These are phyloP conservation scores for Forsythia suspensa DNA, from an alignment of 257 asterid genomes.

Conservation along the genomic window DNA sequence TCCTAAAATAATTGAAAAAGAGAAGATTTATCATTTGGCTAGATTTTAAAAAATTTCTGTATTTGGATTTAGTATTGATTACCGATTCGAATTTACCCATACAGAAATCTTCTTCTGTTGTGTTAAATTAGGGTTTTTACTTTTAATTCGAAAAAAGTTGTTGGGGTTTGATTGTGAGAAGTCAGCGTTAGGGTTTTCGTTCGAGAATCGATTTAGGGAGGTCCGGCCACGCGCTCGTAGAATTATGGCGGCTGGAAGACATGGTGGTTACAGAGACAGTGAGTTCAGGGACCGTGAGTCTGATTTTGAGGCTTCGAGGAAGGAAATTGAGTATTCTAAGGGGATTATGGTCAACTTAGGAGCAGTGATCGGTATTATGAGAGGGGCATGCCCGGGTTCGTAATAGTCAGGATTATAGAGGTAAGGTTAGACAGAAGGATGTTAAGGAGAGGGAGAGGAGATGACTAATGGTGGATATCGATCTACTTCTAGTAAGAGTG, in stretches of 20 bases:
- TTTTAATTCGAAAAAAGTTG: neutral
- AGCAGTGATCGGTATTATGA: constrained; percentile 41
- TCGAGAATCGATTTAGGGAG: constrained; percentile 1
- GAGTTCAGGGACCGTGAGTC: constrained; percentile 60
- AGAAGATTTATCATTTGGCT: neutral
- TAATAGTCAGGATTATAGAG: constrained; percentile 36
- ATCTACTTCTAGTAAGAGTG: constrained; percentile 51
- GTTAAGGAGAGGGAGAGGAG: constrained; percentile 36
- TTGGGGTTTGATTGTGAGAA: constrained; percentile 15
- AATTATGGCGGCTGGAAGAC: constrained; percentile 80
- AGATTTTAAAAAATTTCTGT: neutral
- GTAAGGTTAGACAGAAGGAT: constrained; percentile 58
- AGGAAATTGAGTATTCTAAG: constrained; percentile 42
- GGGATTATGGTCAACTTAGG: constrained; percentile 49
- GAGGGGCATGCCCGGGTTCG: constrained; percentile 27
- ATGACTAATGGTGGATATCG: constrained; percentile 38
- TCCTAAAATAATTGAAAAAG: neutral
- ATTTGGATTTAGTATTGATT: constrained; percentile 7
- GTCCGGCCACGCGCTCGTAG: neutral
- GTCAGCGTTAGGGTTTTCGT: constrained; percentile 21
- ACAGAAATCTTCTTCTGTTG: neutral
- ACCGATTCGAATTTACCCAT: constrained; percentile 11
- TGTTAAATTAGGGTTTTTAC: constrained; percentile 10
- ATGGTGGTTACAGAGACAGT: constrained; percentile 61
- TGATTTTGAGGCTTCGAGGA: constrained; percentile 46